These are phyloP conservation scores for Dendrothele bispora DNA, from an alignment of 768 basidiomycete genomes.

Conservation along the genomic window DNA sequence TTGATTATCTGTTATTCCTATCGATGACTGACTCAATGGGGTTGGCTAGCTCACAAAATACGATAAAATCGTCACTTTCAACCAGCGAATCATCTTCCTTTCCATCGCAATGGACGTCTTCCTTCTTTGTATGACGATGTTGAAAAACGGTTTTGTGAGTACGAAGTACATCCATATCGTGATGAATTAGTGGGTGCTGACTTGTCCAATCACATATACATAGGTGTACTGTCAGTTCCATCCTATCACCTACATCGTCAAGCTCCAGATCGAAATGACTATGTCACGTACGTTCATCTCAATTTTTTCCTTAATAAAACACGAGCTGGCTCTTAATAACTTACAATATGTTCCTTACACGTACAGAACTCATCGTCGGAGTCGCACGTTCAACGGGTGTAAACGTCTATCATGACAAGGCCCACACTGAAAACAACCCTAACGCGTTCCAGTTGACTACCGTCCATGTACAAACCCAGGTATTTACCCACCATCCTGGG, in stretches of 20 bases:
- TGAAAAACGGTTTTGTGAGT: background rate
- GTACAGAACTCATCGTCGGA: background rate
- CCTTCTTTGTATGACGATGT: background rate
- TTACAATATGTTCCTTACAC: background rate
- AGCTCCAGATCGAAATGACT: constrained; percentile 2
- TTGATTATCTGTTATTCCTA: background rate
- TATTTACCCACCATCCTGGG: no score
- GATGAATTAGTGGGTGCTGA: no score
- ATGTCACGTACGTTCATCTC: constrained; percentile 1
- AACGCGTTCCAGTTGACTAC: no score
- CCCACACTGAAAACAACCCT: no score
- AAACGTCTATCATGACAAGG: background rate
- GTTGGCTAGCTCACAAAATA: background rate
- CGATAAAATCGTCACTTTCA: background rate
- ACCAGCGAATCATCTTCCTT: background rate
- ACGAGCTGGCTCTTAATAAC: no score
- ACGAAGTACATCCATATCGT: no score
- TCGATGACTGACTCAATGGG: background rate
- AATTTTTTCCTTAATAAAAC: no score
- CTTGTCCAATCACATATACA: no score
- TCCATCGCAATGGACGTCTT: background rate
- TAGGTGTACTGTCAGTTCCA: background rate
- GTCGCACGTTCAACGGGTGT: constrained; percentile 1
- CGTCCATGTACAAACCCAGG: no score
- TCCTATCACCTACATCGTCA: constrained; percentile 1